Base-by-base conservation (phyloP, 2,329 filamentous ascomycete species). In the Sporothrix dimorphospora region DNA sequence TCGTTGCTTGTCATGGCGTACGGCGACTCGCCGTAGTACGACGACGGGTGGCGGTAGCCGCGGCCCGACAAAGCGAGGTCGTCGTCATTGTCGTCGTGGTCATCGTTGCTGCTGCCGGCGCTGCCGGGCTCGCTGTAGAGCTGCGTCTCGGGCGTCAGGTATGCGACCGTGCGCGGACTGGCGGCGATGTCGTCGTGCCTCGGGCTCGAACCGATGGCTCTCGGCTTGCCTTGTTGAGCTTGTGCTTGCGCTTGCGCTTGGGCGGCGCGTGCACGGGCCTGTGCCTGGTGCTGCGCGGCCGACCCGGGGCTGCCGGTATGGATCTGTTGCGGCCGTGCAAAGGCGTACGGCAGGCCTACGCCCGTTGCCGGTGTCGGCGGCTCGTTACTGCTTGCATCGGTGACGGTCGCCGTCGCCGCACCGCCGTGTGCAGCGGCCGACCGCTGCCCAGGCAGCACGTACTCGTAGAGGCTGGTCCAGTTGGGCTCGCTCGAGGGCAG, bases 401-500 rank as follows among this genome's bases (percentile, higher is more conserved):
- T 71, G 19, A 12, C 68, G 3, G 67, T 70, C 4, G 69, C 40
- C 19, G 69, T 19, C 1, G 67, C 38, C 5, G 34, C 47, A 19
- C 42, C 65, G 19, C 30, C 65, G 21, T 24, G 8, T 45, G n/a
- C 30, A 27, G 45, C 45, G 8, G 59, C 21, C 30, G n/a, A 34
- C 38, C 34, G 45, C 42, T 69, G 65, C 3, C 47, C 51, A 1
- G 70, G 69, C n/a, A 66, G 38, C 49, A 63, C 69, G 30, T 63
- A 70, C 19, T 73, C 67, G 51, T 69, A 76, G 9, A 75, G 21
- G 66, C 74, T 75, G 1, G 70, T 73, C 75, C 75, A 75, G 74
- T 76, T 76, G 45, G 73, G 73, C 73, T 73, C 72, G 53, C 47
- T 70, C 24, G 75, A 75, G 12, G 61, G 16, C 69, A 75, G 45